Base-by-base conservation (phyloP, 2,329 filamentous ascomycete species). In the Botryosphaeria agaves region DNA sequence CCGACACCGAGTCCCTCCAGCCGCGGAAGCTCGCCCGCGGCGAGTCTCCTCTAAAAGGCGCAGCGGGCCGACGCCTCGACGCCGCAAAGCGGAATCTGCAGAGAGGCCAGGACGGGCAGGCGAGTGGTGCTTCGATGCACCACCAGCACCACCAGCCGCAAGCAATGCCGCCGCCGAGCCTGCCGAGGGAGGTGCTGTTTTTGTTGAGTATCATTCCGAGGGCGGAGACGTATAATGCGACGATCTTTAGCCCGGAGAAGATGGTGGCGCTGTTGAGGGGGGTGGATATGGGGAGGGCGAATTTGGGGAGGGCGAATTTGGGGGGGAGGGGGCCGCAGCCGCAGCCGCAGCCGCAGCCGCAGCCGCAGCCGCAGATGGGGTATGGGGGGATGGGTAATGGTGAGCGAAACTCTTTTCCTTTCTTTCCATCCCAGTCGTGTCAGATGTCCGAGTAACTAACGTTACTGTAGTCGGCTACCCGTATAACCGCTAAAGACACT, bases 1-100 rank as follows among this genome's bases (percentile, higher is more conserved):
- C 63, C 5, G 76, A 82, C 21, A 75, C 76, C 36, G 72, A 76
- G 32, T 58, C 66, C 21, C 72, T 72, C 40, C 76, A 80, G 14
- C 82, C 84, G 1, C 80, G 85, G 41, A 94, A 95, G 51, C 67
- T 94, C 30, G 70, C 76, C 29, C 74, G 91, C 26, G 85, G 78
- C n/a, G 84, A 81, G 33, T 95, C 87, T 4, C 89, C 91, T 0
- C 65, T 95, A 21, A 98, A 95, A 51, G 83, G 83, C 9, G 81
- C 82, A 1, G 83, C 87, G 21, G 82, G 83, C 16, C 76, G 85
- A 33, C 76, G 85, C 20, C 64, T 91, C 14, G 82, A 89, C 44
- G 79, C 89, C 41, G 75, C 82, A 38, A 64, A 64, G 34, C 56
- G 63, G 27, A 56, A 60, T 46, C 36, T 54, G 43, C 33, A 35